Base-by-base conservation (phyloP, 257 asterid genomes). In the Lycium barbarum region DNA sequence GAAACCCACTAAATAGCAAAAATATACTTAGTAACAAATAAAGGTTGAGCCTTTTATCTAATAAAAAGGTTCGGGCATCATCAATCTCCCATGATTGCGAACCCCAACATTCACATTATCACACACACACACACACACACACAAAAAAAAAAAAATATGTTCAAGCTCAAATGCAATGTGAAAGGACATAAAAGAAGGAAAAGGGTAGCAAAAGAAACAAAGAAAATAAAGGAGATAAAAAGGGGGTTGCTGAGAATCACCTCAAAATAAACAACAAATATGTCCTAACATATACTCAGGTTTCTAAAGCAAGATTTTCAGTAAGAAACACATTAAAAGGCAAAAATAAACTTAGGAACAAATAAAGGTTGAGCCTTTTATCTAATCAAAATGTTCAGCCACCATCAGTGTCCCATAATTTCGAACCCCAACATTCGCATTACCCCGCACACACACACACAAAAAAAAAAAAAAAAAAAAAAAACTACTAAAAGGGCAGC, bases 341-440 rank as follows among this genome's bases (percentile, higher is more conserved):
- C 17, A 1, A 53, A 79, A 79, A 17, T 79, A 33, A 53, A 79
- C 66, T 5, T 13, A 35, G 4, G 2, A 55, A 14, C 2, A 58
- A 80, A 36, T 58, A 51, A 35, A 20, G 38, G 4, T 62, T 61
- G 13, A 0, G 0, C 22, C 45, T 76, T 74, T 49, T 22, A 51
- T 51, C 81, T 49, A 0, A 9, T 49, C 62, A 20, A 51, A 51
- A 49, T 62, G 63, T 22, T 51, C 22, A 76, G 63, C 14, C 7
- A 12, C 49, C 62, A 14, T 74, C n/a, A 74, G 7, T n/a, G n/a
- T 45, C 59, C 18, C 14, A 49, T 67, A 20, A 45, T 76, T 76
- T 51, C 82, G 7, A 22, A 76, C 22, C 26, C 3, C 65, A 76
- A 76, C 65, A 76, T 76, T 76, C 65, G 51, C 26, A 51, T 76